Percentiles rank a stretch among this genome's conserved stretches.
Conservation (phyloP, 192 early-diverging fungal species). For the Podila minutissima region DNA sequence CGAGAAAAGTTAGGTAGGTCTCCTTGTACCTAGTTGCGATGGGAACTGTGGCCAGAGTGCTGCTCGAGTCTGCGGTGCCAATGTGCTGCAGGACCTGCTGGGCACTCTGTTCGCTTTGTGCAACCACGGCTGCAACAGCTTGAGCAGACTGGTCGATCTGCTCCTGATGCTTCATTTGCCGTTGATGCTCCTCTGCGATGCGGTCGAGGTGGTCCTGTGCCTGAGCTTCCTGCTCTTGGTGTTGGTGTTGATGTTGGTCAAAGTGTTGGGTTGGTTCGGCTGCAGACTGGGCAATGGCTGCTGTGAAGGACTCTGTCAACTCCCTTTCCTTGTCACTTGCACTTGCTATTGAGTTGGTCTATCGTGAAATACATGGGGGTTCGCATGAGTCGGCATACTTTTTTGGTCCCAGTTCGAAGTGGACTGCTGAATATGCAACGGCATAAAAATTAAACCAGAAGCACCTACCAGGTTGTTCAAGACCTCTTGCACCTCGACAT, state of each 20-base stretch:
- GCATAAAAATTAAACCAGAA: too few species aligned
- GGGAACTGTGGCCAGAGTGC: constrained; percentile 30
- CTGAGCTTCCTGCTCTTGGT: background rate
- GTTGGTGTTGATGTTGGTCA: background rate
- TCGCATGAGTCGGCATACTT: too few species aligned
- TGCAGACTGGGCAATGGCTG: constrained; percentile 27
- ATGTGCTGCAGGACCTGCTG: constrained; percentile 20
- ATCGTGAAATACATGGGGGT: background rate
- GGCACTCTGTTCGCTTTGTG: background rate
- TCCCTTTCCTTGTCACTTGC: constrained; percentile 19
- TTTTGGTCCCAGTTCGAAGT: too few species aligned
- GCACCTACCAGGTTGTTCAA: constrained; percentile 17
- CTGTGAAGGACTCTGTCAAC: constrained; percentile 19
- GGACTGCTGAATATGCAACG: too few species aligned
- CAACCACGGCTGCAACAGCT: background rate
- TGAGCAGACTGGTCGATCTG: constrained; percentile 8
- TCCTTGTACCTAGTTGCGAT: constrained; percentile 15
- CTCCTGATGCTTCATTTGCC: constrained; percentile 6
- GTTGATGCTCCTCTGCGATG: constrained; percentile 14
- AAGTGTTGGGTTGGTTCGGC: background rate
- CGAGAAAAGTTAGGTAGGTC: too few species aligned
- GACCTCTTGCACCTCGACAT: constrained; percentile 21
- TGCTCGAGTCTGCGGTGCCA: constrained; percentile 6
- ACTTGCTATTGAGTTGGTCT: constrained; percentile 33
- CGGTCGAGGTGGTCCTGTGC: constrained; percentile 19